These are phyloP conservation scores for Peniophora sp. DNA, from an alignment of 1,284 basidiomycete genomes.

Conservation along the genomic window DNA sequence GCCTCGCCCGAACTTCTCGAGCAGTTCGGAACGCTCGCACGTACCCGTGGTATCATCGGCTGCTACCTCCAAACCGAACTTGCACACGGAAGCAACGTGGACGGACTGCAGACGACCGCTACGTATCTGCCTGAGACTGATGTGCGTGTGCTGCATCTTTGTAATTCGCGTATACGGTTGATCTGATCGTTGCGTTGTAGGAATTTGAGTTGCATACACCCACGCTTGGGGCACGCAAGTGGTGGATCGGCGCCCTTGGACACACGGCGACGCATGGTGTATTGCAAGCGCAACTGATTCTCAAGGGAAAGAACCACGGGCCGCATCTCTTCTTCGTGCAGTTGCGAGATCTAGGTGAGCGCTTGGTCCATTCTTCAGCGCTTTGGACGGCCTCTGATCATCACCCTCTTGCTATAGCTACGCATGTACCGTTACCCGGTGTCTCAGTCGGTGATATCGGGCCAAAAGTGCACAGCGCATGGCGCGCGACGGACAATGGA, in stretches of 20 bases:
- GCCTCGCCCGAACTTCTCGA: constrained; percentile 40
- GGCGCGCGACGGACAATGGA: constrained; percentile 58
- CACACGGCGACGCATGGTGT: constrained; percentile 74
- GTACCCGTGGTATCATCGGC: constrained; percentile 55
- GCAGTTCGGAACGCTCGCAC: constrained; percentile 41
- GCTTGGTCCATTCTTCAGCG: constrained; percentile 1
- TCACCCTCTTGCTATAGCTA: too few species aligned
- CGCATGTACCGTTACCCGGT: constrained; percentile 55
- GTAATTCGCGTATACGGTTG: too few species aligned
- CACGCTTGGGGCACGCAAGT: constrained; percentile 70
- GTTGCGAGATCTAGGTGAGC: constrained; percentile 49
- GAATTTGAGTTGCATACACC: constrained; percentile 77
- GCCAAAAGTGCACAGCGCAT: constrained; percentile 56
- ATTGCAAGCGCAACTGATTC: constrained; percentile 69
- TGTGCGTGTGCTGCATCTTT: too few species aligned
- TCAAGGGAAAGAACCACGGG: constrained; percentile 57
- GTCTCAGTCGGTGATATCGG: constrained; percentile 75
- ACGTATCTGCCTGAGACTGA: constrained; percentile 46
- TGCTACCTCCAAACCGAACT: constrained; percentile 72
- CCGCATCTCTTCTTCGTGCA: constrained; percentile 77
- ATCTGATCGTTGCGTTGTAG: constrained; percentile 31
- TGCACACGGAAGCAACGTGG: constrained; percentile 71
- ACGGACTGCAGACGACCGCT: constrained; percentile 68
- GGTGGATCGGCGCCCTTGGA: constrained; percentile 76
- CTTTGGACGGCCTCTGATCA: too few species aligned